These are phyloP conservation scores for Nicotiana obtusifolia DNA, from an alignment of 257 asterid species.

Conservation along the genomic window DNA sequence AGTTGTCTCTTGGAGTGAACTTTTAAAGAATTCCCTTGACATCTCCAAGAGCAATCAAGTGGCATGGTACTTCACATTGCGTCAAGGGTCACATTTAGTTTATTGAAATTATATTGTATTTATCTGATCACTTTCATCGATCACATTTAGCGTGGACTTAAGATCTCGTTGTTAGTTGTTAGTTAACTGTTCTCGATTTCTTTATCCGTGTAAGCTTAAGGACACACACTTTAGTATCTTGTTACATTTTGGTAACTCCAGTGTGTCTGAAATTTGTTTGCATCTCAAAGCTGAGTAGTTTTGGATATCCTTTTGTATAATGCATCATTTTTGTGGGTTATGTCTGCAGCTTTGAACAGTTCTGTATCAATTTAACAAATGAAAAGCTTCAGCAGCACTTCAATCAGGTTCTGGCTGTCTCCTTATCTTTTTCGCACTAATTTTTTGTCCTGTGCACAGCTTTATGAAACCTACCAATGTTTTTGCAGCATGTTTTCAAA, in stretches of 20 bases:
- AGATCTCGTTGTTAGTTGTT: background rate
- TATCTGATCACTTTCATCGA: background rate
- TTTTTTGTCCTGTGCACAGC: conserved; percentile 5
- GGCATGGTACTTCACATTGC: background rate
- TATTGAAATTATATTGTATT: background rate
- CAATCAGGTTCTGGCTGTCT: conserved; percentile 64
- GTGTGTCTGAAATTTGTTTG: background rate
- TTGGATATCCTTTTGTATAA: background rate
- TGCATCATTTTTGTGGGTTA: conserved; percentile 13
- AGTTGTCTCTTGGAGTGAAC: conserved; percentile 7
- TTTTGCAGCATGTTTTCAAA: conserved; percentile 92
- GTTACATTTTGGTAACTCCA: background rate
- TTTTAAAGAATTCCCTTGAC: background rate
- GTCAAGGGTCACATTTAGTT: background rate
- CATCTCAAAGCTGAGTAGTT: background rate
- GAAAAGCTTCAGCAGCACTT: conserved; percentile 99
- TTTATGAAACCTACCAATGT: conserved; percentile 19
- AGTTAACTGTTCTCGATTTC: background rate
- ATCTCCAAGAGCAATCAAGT: background rate
- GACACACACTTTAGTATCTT: background rate
- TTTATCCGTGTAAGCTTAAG: background rate
- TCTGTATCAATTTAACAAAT: conserved; percentile 93
- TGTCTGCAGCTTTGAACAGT: conserved; percentile 81
- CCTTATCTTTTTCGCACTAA: conserved; percentile 8
- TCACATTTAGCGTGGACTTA: background rate